phyloP scores from a whole-genome alignment of 331 rosid species.

The Saraca asoca region DNA sequence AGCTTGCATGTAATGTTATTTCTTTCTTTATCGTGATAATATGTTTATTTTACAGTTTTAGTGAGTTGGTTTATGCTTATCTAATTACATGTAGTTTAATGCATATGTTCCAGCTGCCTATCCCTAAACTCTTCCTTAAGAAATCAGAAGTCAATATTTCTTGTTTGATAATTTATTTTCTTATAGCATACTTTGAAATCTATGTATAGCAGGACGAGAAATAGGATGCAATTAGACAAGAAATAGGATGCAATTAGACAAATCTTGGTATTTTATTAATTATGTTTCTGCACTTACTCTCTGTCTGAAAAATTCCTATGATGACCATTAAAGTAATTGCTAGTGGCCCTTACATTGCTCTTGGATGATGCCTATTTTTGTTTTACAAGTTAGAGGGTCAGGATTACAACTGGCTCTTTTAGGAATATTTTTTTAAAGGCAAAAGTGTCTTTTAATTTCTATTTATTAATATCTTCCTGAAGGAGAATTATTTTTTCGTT shows the following conservation, averaged over 20 bases:
- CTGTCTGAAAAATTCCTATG: not conserved
- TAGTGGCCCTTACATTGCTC: constrained; percentile 2
- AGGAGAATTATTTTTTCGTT: not conserved
- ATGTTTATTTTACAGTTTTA: constrained; percentile 1
- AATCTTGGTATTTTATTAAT: too few species aligned
- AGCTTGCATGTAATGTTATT: constrained; percentile 5
- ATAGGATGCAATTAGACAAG: too few species aligned
- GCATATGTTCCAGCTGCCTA: not conserved
- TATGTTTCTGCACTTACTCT: not conserved
- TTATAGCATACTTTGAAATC: too few species aligned
- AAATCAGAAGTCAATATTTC: constrained; percentile 1
- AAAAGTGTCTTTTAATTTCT: too few species aligned
- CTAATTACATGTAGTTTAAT: not conserved
- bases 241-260: not conserved
- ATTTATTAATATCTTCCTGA: not conserved
- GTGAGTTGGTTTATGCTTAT: not conserved
- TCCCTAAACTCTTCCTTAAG: not conserved
- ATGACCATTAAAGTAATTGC: not conserved
- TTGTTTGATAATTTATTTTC: not conserved
- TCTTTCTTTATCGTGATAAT: not conserved
- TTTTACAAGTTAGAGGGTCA: not conserved
- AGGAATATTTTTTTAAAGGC: too few species aligned
- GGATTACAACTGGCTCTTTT: not conserved
- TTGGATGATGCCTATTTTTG: constrained; percentile 7
- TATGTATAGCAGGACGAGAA: too few species aligned